Evolutionary conservation across 768 basidiomycete species (phyloP).

Genomic region (Mycena olivaceomarginata): DNA sequence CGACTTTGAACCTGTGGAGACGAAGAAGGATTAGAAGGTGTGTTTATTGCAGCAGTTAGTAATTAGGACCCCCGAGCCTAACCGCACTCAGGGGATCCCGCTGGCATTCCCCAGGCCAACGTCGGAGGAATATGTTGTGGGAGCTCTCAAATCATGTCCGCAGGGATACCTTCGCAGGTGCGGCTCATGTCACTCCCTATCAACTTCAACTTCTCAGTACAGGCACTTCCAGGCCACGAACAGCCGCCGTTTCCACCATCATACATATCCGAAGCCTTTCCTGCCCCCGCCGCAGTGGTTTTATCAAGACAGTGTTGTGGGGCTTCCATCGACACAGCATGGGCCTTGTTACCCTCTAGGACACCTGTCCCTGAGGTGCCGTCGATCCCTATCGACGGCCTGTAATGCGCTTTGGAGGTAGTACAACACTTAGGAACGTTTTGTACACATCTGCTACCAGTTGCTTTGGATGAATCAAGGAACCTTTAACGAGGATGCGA

Average conservation of each 20-base stretch:
- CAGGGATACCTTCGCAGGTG: conserved; percentile 17
- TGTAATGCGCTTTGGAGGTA: neutral
- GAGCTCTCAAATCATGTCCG: conserved; percentile 2
- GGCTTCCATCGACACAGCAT: conserved; percentile 1
- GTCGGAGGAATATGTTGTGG: conserved; percentile 15
- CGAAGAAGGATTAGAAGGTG: neutral
- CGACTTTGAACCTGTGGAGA: neutral
- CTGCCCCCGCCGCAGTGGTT: conserved; percentile 22
- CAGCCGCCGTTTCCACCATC: conserved; percentile 15
- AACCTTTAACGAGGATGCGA: too few species aligned
- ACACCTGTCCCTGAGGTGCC: neutral
- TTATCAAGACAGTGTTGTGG: conserved; percentile 17
- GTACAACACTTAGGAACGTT: too few species aligned
- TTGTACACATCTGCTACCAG: too few species aligned
- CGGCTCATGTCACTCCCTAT: neutral
- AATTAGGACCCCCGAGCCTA: neutral
- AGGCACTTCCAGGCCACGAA: conserved; percentile 29
- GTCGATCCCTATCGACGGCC: conserved; percentile 12
- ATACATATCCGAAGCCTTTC: conserved; percentile 4
- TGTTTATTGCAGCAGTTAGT: conserved; percentile 12
- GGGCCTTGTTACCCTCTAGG: neutral
- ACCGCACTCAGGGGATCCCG: conserved; percentile 17
- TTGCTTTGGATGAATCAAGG: too few species aligned
- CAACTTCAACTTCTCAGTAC: conserved; percentile 36
- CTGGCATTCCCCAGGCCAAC: neutral